Percentiles rank a stretch among this genome's conserved stretches.
phyloP scores from a whole-genome alignment of 2,329 filamentous ascomycete species.

The Aspergillus costaricaensis region DNA sequence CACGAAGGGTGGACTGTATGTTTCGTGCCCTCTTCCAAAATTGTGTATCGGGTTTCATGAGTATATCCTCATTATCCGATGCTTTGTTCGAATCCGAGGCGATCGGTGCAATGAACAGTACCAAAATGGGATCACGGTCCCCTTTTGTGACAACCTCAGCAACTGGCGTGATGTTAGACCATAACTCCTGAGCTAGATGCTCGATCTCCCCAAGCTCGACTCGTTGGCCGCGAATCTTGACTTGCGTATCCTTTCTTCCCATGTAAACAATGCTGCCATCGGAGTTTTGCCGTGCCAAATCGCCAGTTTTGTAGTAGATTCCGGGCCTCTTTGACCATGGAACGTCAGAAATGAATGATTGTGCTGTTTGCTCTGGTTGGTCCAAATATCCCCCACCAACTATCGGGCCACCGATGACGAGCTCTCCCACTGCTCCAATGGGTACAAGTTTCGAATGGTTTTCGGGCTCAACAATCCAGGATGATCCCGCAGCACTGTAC shows the following conservation, averaged over 20 bases:
- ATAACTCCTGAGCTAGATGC: neutral
- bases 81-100: too few species aligned
- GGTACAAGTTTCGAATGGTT: constrained; percentile 1
- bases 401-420: neutral
- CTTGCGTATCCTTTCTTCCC: constrained; percentile 7
- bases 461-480: constrained; percentile 5
- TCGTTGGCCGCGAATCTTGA: constrained; percentile 18
- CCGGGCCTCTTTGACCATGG: neutral
- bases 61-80: too few species aligned
- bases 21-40: too few species aligned
- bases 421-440: constrained; percentile 9
- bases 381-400: constrained; percentile 1
- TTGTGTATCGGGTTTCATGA: too few species aligned
- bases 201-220: constrained; percentile 16
- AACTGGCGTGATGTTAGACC: too few species aligned
- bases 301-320: constrained; percentile 14
- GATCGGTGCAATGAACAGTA: too few species aligned
- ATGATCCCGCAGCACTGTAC: neutral
- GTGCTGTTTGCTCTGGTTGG: neutral
- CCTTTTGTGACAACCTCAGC: too few species aligned
- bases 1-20: too few species aligned
- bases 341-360: neutral
- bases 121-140: too few species aligned
- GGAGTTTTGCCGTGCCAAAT: constrained; percentile 42
- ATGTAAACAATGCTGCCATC: constrained; percentile 20